Evolutionary conservation across 768 basidiomycete genomes (phyloP).

Genomic region (Austroboletus eburneus): DNA sequence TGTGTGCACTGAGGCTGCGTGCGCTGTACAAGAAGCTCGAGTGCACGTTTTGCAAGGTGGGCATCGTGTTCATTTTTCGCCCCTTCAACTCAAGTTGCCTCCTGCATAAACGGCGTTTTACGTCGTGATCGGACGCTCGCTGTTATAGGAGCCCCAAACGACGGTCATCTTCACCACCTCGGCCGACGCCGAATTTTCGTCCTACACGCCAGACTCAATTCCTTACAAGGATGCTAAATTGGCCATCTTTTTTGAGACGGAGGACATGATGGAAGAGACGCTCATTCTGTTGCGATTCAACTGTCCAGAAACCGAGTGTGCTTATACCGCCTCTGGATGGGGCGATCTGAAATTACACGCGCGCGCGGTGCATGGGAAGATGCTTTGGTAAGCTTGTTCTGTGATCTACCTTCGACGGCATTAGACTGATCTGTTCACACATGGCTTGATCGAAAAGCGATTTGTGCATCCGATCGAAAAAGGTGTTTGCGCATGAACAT

Average conservation of each 20-base stretch:
- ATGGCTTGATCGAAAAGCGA: conserved; percentile 54
- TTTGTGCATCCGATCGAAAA: conserved; percentile 84
- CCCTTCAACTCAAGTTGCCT: neutral
- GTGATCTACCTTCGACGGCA: no score
- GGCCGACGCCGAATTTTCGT: conserved; percentile 54
- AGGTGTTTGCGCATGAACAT: conserved; percentile 96
- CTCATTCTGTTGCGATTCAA: conserved; percentile 90
- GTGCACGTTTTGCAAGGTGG: conserved; percentile 95
- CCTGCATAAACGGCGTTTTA: neutral
- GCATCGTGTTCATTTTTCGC: neutral
- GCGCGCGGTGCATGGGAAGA: conserved; percentile 64
- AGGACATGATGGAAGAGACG: conserved; percentile 94
- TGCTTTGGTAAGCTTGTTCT: conserved; percentile 64
- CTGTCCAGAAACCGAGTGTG: conserved; percentile 82
- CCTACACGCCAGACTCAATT: conserved; percentile 52
- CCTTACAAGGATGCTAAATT: conserved; percentile 70
- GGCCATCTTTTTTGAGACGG: conserved; percentile 80
- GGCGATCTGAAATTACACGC: conserved; percentile 83
- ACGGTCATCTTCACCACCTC: conserved; percentile 74
- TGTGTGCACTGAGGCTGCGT: conserved; percentile 82
- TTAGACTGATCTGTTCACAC: no score
- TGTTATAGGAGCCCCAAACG: conserved; percentile 60
- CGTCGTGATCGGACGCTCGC: neutral
- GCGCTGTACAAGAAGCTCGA: conserved; percentile 92
- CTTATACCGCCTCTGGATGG: conserved; percentile 85